Evolutionary conservation across 306 rosid genomes (phyloP), one percentile per base, ranked within the genome.

Genomic region (Vigna nakashimae): DNA sequence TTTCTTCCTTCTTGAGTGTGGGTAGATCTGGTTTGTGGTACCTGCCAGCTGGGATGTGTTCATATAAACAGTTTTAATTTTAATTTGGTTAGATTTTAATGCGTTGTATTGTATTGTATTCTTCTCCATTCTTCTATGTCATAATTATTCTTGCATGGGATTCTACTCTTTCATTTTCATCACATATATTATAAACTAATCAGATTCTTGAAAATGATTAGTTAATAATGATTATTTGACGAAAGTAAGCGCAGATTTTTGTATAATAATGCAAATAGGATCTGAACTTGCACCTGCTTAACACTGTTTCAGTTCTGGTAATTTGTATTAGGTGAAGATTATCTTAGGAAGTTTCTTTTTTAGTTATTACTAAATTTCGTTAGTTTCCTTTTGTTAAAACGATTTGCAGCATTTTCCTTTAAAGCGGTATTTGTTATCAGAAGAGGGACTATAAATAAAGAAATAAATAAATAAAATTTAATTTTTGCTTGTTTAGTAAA

Each of bases 11-110:
- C 6, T 55, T 59, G 50, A 55, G 81, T 70, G 82, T 51, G 73
- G 71, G 82, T 74, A 76, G 79, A 49, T 82, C 75, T 83, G 50
- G 79, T 53, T 69, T 81, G 85, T 78, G 71, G 46, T 60, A 60
- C 55, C 57, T 73, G 82, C 79, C 78, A 82, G 75, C 79, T 71
- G 77, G 66, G 46, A 58, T 79, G 74, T 68, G 34, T 83, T 71
- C 43, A 74, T 57, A 73, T 73, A 73, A 20, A 73, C 74, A 80
- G 12, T 64, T 73, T 53, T 15, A 4, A 30, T 30, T 30, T 30
- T 30, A 7, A 53, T 55, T 10, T 55, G 2, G 11, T 42, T 45
- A 65, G 5, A 53, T 65, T 52, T 62, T 9, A 12, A 42, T 42
- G 24, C 49, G 14, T 15, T 68, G 18, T 26, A 36, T 36, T 36